Conservation (phyloP, 352 stramenopile species). For the Globisporangium heterothallicum region DNA sequence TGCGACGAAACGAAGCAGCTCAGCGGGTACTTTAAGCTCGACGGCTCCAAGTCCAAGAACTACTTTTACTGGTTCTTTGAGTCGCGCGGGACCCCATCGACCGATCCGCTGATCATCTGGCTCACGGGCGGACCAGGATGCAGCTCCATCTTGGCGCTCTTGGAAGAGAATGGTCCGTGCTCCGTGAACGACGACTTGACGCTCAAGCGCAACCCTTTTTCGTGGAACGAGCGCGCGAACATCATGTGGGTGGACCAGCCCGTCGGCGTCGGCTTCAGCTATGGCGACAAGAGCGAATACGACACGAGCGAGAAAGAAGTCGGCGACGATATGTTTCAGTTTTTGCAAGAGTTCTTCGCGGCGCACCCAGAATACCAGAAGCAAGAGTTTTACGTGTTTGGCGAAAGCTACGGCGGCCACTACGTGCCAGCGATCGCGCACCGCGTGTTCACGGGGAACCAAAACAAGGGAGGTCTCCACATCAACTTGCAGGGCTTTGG, state of each 20-base stretch:
- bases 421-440: constrained; percentile 88
- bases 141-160: constrained; percentile 89
- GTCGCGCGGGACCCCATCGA: constrained; percentile 69
- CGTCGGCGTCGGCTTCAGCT: constrained; percentile 92
- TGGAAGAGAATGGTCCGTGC: constrained; percentile 96
- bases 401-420: constrained; percentile 92
- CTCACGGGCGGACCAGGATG: constrained; percentile 96
- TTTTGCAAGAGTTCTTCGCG: constrained; percentile 93
- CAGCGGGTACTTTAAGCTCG: constrained; percentile 84
- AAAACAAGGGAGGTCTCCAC: constrained; percentile 43
- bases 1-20: constrained; percentile 75
- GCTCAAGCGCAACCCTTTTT: constrained; percentile 86
- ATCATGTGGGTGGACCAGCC: constrained; percentile 97
- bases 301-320: constrained; percentile 92
- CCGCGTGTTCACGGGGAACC: constrained; percentile 71
- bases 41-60: constrained; percentile 85
- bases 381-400: constrained; percentile 91
- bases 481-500: constrained; percentile 92
- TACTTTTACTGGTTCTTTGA: constrained; percentile 98
- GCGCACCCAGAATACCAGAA: constrained; percentile 88
- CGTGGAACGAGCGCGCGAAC: constrained; percentile 92
- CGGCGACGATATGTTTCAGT: constrained; percentile 94
- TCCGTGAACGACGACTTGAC: constrained; percentile 87
- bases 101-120: constrained; percentile 94
- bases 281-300: constrained; percentile 81